Conservation (phyloP, 2,329 filamentous ascomycete species). For the Drechslerella coelobrocha region DNA sequence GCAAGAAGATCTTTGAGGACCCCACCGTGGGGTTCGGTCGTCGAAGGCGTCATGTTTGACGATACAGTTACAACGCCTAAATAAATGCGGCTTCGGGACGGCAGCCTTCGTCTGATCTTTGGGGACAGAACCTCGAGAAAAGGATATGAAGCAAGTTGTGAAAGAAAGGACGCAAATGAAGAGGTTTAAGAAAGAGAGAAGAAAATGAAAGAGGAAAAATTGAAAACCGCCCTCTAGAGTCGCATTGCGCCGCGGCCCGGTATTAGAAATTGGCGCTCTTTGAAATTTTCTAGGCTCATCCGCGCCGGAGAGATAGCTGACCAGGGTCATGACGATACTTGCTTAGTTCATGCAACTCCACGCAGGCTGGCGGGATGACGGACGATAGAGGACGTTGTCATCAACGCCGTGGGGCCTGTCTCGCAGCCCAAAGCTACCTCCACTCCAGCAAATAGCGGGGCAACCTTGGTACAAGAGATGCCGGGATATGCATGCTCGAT, state of each 20-base stretch:
- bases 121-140: conserved; percentile 9
- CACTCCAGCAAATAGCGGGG: conserved; percentile 18
- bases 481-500: conserved; percentile 22
- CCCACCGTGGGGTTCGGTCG: conserved; percentile 77
- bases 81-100: conserved; percentile 7
- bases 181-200: not conserved
- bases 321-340: no score
- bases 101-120: conserved; percentile 34
- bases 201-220: not conserved
- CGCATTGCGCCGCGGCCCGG: not conserved
- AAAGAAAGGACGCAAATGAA: not conserved
- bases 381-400: conserved; percentile 1
- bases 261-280: conserved; percentile 27
- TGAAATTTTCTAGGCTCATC: conserved; percentile 3
- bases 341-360: no score
- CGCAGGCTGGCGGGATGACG: no score
- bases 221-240: not conserved
- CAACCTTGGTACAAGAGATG: not conserved
- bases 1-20: conserved; percentile 97
- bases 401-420: not conserved
- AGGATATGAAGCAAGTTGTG: not conserved
- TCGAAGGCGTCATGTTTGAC: conserved; percentile 54
- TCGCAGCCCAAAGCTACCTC: not conserved
- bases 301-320: not conserved
- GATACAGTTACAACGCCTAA: conserved; percentile 9